Evolutionary conservation across 2,329 filamentous ascomycete species (phyloP).

Genomic region (Rasamsonia emersonii): DNA sequence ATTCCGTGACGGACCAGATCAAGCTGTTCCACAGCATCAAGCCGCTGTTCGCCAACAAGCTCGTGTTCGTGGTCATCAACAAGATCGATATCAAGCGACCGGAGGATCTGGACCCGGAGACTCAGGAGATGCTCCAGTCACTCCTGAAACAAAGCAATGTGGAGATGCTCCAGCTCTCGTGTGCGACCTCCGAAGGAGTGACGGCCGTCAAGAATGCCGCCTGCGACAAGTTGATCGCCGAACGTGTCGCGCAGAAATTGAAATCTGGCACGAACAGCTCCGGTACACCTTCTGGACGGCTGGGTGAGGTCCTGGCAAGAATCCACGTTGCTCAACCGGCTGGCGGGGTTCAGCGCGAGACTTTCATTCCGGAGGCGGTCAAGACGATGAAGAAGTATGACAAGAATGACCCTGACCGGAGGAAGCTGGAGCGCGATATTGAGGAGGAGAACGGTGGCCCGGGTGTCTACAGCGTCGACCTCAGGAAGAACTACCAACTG

Average conservation of each 20-base stretch:
- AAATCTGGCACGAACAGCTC: constrained; percentile 75
- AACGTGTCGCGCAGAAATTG: constrained; percentile 89
- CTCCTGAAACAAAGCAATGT: constrained; percentile 83
- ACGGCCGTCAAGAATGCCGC: constrained; percentile 92
- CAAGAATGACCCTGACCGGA: constrained; percentile 75
- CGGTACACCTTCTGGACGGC: constrained; percentile 67
- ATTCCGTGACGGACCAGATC: constrained; percentile 86
- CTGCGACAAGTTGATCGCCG: constrained; percentile 85
- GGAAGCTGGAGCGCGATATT: constrained; percentile 71
- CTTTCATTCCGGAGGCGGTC: constrained; percentile 79
- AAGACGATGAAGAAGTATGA: constrained; percentile 81
- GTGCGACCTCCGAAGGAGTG: constrained; percentile 88
- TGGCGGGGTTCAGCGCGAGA: constrained; percentile 66
- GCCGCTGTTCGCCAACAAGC: constrained; percentile 92
- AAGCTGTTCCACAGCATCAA: constrained; percentile 94
- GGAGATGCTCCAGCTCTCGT: constrained; percentile 86
- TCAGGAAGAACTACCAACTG: constrained; percentile 80
- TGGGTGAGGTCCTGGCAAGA: constrained; percentile 82
- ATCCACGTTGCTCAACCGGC: constrained; percentile 97
- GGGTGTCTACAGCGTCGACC: constrained; percentile 90
- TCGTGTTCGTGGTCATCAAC: constrained; percentile 95
- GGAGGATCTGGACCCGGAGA: constrained; percentile 74
- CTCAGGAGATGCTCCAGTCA: constrained; percentile 66
- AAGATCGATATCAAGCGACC: constrained; percentile 90
- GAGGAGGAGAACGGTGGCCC: constrained; percentile 90